Conservation (phyloP, 1,284 basidiomycete genomes). For the Rhizopogon hawkerae region DNA sequence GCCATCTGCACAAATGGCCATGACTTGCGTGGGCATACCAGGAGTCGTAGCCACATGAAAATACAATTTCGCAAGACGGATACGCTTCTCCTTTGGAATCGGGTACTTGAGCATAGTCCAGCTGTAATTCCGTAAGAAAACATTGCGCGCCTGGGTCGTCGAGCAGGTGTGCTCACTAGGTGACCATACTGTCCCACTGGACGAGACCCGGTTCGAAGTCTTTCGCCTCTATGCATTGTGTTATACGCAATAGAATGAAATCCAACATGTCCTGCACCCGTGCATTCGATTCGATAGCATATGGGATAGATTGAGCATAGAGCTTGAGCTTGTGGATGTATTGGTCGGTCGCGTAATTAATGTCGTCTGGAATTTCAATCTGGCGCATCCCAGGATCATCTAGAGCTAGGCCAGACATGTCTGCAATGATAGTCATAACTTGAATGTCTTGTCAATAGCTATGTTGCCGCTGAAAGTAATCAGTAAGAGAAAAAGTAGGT, state of each 20-base stretch:
- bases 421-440: slow-evolving; percentile 38
- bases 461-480: background rate
- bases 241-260: slow-evolving; percentile 59
- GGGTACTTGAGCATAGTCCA: slow-evolving; percentile 82
- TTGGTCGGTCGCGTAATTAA: slow-evolving; percentile 33
- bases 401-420: slow-evolving; percentile 39
- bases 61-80: slow-evolving; percentile 49
- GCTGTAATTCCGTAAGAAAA: slow-evolving; percentile 30
- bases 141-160: background rate
- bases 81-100: slow-evolving; percentile 72
- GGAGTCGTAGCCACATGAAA: slow-evolving; percentile 34
- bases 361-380: slow-evolving; percentile 29
- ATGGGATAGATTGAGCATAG: slow-evolving; percentile 65
- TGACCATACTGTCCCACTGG: slow-evolving; percentile 73
- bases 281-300: slow-evolving; percentile 71
- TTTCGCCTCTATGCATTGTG: slow-evolving; percentile 70
- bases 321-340: slow-evolving; percentile 50
- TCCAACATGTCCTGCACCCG: slow-evolving; percentile 79
- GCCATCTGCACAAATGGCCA: slow-evolving; percentile 52
- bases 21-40: slow-evolving; percentile 52
- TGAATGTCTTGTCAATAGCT: slow-evolving; percentile 9
- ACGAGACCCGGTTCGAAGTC: slow-evolving; percentile 73
- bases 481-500: background rate
- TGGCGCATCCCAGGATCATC: slow-evolving; percentile 27
- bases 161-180: slow-evolving; percentile 45